Conservation (phyloP, 2,329 filamentous ascomycete genomes). For the Pezicula neosporulosa region DNA sequence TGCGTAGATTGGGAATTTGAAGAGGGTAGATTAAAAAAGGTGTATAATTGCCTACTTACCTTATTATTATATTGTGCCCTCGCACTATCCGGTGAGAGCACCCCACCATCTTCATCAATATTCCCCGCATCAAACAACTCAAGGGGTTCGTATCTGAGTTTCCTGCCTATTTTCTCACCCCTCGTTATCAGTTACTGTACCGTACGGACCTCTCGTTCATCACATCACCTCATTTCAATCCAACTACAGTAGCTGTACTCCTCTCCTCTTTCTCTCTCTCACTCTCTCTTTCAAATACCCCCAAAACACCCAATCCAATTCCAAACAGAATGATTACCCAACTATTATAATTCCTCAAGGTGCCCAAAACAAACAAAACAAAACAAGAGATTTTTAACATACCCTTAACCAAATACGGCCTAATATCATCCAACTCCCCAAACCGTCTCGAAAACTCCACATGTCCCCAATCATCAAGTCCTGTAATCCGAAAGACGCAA, state of each 20-base stretch:
- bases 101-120: slow-evolving; percentile 41
- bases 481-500: slow-evolving; percentile 46
- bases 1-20: too few relatives aligned
- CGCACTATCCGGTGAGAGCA: slow-evolving; percentile 11
- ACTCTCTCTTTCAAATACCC: too few relatives aligned
- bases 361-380: too few relatives aligned
- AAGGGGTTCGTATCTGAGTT: slow-evolving; percentile 35
- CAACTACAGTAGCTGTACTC: too few relatives aligned
- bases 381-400: too few relatives aligned
- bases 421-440: slow-evolving; percentile 50
- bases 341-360: too few relatives aligned
- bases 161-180: neutral
- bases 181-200: too few relatives aligned
- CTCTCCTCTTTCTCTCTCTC: too few relatives aligned
- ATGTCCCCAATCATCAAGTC: slow-evolving; percentile 46
- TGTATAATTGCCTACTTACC: slow-evolving; percentile 31
- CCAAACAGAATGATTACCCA: too few relatives aligned
- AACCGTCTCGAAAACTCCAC: slow-evolving; percentile 46
- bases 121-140: slow-evolving; percentile 58
- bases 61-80: slow-evolving; percentile 18
- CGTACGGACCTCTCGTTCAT: too few relatives aligned
- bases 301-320: too few relatives aligned
- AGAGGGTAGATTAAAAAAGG: slow-evolving; percentile 18
- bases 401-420: slow-evolving; percentile 1
- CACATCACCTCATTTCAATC: too few relatives aligned